These are phyloP conservation scores for Lichtheimia hyalospora DNA, from an alignment of 371 early-diverging fungal genomes.

Conservation along the genomic window DNA sequence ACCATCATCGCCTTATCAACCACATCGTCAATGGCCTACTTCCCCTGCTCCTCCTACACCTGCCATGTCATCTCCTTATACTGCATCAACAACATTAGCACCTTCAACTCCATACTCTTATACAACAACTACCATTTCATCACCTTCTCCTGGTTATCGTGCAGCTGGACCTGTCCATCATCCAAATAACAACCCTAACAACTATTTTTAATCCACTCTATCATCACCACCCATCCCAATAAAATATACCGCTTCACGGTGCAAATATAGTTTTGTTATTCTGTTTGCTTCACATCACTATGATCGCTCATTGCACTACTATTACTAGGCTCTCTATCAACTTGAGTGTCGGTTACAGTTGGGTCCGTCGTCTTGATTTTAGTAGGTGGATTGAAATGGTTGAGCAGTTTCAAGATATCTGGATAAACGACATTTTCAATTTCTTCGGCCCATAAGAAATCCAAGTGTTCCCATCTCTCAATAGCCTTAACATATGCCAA, in stretches of 20 bases:
- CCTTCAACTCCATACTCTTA: background rate
- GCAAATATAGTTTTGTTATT: too few species aligned
- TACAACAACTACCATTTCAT: constrained; percentile 1
- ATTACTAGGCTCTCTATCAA: background rate
- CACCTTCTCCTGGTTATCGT: background rate
- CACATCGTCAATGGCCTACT: background rate
- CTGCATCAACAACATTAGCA: background rate
- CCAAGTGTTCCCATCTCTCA: constrained; percentile 76
- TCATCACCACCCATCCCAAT: too few species aligned
- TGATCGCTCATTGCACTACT: background rate
- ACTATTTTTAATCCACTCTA: too few species aligned
- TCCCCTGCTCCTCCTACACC: constrained; percentile 4
- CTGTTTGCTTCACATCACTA: too few species aligned
- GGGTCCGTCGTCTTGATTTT: background rate
- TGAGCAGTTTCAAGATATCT: constrained; percentile 41
- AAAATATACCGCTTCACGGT: too few species aligned
- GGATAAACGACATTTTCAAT: constrained; percentile 49
- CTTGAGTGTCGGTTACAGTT: too few species aligned
- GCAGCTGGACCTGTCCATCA: constrained; percentile 11
- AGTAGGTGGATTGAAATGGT: constrained; percentile 34
- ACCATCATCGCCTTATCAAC: constrained; percentile 1
- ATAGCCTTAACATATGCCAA: constrained; percentile 66
- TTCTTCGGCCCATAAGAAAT: constrained; percentile 77
- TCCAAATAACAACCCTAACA: background rate
- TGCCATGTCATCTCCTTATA: background rate